Conservation (phyloP, 139 green algal genomes). For the Yamagishiella unicocca region DNA sequence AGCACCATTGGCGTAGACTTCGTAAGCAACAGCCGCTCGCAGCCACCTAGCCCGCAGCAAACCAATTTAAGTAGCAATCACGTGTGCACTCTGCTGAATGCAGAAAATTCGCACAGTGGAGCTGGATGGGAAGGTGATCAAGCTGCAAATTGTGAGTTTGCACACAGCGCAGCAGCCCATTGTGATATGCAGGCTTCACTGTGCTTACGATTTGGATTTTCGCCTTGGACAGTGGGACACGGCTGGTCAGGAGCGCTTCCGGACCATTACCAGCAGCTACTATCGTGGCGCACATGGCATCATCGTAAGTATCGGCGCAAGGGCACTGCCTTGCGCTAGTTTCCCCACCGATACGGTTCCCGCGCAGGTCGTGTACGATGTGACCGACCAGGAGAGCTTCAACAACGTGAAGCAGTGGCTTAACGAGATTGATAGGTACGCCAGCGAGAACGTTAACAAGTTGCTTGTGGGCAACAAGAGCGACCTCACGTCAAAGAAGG, state of each 20-base stretch:
- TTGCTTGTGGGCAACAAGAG: slow-evolving; percentile 99
- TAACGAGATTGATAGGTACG: slow-evolving; percentile 99
- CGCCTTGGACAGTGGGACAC: slow-evolving; percentile 94
- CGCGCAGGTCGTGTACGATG: slow-evolving; percentile 96
- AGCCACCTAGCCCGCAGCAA: no score
- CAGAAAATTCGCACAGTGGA: slow-evolving; percentile 99
- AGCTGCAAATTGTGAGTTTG: slow-evolving; percentile 96
- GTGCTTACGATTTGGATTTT: neutral
- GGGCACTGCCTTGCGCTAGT: neutral
- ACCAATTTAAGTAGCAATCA: no score
- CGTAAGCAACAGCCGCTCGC: slow-evolving; percentile 87
- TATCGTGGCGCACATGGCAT: slow-evolving; percentile 98
- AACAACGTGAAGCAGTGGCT: slow-evolving; percentile 99
- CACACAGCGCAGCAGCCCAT: no score
- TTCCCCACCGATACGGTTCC: neutral
- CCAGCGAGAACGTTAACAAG: slow-evolving; percentile 99
- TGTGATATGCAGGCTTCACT: neutral
- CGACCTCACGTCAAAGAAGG: slow-evolving; percentile 96
- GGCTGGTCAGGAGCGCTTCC: slow-evolving; percentile 98
- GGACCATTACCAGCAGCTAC: slow-evolving; percentile 99
- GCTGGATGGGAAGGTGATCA: slow-evolving; percentile 99
- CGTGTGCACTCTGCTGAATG: no score
- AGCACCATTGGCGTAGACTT: slow-evolving; percentile 99
- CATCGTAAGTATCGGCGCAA: slow-evolving; percentile 80
- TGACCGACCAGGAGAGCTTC: slow-evolving; percentile 98